phyloP scores from a whole-genome alignment of 331 rosid species.

The Phaseolus coccineus region DNA sequence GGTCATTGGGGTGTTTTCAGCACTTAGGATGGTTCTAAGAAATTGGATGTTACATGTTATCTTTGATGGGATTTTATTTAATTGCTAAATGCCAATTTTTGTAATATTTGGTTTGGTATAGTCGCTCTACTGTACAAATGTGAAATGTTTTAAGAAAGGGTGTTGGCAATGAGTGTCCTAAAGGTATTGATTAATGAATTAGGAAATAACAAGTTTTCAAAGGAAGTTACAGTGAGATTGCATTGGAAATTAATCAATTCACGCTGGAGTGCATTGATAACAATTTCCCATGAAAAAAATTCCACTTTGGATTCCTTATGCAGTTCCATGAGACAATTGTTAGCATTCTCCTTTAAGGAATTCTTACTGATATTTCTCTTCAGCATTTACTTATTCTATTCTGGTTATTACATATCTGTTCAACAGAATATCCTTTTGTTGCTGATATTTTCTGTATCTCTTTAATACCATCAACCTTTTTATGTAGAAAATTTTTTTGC shows the following conservation, averaged over 20 bases:
- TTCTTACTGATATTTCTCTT: conserved; percentile 18
- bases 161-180: not conserved
- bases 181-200: not conserved
- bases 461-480: not conserved
- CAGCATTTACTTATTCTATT: conserved; percentile 26
- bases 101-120: conserved; percentile 37
- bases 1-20: conserved; percentile 30
- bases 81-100: conserved; percentile 33
- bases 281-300: not conserved
- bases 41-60: conserved; percentile 11
- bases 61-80: conserved; percentile 30
- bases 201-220: not conserved
- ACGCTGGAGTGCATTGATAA: not conserved
- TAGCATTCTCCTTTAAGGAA: not conserved
- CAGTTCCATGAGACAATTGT: not conserved
- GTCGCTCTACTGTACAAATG: not conserved
- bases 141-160: not conserved
- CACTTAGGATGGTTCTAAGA: conserved; percentile 14
- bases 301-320: not conserved
- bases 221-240: not conserved
- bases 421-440: conserved; percentile 30
- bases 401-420: conserved; percentile 11
- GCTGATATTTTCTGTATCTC: not conserved
- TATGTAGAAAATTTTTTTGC: not conserved
- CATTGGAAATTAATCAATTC: not conserved